Evolutionary conservation across 2,329 filamentous ascomycete species (phyloP).

Genomic region (Pseudofabraea citricarpa): DNA sequence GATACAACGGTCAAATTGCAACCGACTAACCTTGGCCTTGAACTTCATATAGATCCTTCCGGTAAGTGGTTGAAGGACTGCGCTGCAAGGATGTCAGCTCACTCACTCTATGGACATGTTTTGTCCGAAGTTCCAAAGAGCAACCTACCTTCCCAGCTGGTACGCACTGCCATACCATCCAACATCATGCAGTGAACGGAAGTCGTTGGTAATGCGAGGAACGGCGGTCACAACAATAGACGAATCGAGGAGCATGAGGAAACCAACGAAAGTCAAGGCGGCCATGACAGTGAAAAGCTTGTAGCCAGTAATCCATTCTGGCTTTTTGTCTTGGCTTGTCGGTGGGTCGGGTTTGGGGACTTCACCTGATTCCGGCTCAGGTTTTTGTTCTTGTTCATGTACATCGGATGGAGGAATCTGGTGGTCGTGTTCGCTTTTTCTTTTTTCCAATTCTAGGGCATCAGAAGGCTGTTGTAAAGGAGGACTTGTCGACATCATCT

Average conservation of each 20-base stretch:
- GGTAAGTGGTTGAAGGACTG: slow-evolving; percentile 43
- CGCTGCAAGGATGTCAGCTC: slow-evolving; percentile 39
- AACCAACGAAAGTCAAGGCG: slow-evolving; percentile 7
- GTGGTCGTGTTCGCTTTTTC: too few species aligned
- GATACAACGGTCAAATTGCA: too few species aligned
- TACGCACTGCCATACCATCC: slow-evolving; percentile 30
- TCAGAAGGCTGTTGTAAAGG: too few species aligned
- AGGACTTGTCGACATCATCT: too few species aligned
- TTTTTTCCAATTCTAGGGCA: too few species aligned
- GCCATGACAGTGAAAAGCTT: not conserved
- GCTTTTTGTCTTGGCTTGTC: too few species aligned
- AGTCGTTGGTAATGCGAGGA: slow-evolving; percentile 29
- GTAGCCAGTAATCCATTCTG: not conserved
- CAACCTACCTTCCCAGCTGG: slow-evolving; percentile 12
- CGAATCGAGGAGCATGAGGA: slow-evolving; percentile 14
- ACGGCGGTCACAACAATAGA: slow-evolving; percentile 22
- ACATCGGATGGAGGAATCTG: too few species aligned
- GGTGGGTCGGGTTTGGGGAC: too few species aligned
- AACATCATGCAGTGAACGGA: slow-evolving; percentile 29
- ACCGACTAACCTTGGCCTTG: slow-evolving; percentile 23
- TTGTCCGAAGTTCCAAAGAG: not conserved
- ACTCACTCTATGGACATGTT: not conserved
- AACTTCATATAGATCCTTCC: slow-evolving; percentile 44
- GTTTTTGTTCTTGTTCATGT: too few species aligned
- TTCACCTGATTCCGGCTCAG: too few species aligned